A percentile compares a stretch with the other conserved stretches of the same genome.
These are phyloP conservation scores for Colletotrichum eleusines DNA, from an alignment of 2,329 filamentous ascomycete genomes.

Conservation along the genomic window DNA sequence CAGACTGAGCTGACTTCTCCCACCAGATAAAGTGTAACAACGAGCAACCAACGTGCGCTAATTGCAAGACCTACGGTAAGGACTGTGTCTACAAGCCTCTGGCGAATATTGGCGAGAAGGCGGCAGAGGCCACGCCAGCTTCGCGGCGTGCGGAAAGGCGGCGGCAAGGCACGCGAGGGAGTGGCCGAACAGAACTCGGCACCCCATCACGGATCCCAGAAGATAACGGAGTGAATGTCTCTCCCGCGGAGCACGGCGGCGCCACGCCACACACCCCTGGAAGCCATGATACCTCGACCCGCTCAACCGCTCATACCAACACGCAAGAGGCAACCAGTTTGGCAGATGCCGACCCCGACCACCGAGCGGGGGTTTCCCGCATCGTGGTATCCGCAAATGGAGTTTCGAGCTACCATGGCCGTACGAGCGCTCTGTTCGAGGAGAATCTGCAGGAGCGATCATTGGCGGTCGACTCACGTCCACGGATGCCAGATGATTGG, in stretches of 20 bases:
- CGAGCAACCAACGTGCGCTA: constrained; percentile 58
- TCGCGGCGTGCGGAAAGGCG: constrained; percentile 5
- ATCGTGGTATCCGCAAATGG: constrained; percentile 56
- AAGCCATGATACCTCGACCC: not conserved
- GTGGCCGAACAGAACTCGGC: not conserved
- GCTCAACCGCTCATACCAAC: not conserved
- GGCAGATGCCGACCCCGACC: constrained; percentile 6
- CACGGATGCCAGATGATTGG: constrained; percentile 53
- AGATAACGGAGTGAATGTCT: not conserved
- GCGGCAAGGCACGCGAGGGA: not conserved
- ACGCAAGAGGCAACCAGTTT: not conserved
- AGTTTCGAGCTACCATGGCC: constrained; percentile 61
- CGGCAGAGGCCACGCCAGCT: not conserved
- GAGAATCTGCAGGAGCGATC: constrained; percentile 47
- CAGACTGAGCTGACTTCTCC: not conserved
- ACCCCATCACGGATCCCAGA: constrained; percentile 1
- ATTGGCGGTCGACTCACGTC: constrained; percentile 38
- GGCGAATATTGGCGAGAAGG: constrained; percentile 44
- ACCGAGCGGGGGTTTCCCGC: constrained; percentile 47
- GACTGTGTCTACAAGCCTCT: constrained; percentile 57
- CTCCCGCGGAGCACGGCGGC: not conserved
- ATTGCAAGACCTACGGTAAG: constrained; percentile 59
- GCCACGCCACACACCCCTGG: not conserved
- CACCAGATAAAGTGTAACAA: constrained; percentile 63
- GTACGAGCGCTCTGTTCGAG: constrained; percentile 62